Evolutionary conservation across 169 alveolate genomes (phyloP).

Genomic region (Blepharisma undulans): DNA sequence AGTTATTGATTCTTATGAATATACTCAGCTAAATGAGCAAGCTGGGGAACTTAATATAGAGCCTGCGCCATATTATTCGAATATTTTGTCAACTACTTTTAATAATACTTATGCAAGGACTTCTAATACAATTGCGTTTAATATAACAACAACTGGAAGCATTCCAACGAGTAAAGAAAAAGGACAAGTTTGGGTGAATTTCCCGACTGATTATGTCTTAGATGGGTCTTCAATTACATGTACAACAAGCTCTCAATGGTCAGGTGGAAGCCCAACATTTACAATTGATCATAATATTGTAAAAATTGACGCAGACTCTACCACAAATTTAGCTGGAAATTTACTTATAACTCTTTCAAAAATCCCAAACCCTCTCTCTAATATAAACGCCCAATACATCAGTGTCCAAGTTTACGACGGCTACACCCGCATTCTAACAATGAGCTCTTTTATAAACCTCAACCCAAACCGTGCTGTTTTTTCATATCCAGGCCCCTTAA

Average conservation of each 20-base stretch:
- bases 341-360: not conserved
- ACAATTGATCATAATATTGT: not conserved
- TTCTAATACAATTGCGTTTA: not conserved
- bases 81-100: not conserved
- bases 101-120: not conserved
- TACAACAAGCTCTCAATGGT: not conserved
- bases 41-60: constrained; percentile 33
- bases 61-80: not conserved
- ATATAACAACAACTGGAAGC: not conserved
- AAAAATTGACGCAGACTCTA: not conserved
- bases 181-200: constrained; percentile 40
- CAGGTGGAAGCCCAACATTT: constrained; percentile 2
- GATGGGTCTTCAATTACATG: constrained; percentile 2
- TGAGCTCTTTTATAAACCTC: constrained; percentile 14
- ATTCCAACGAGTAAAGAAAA: not conserved
- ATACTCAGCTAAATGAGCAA: not conserved
- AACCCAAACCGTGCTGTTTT: not conserved
- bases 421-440: not conserved
- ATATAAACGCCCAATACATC: not conserved
- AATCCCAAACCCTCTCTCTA: constrained; percentile 8
- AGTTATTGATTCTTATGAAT: not conserved
- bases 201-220: constrained; percentile 6
- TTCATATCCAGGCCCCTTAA: constrained; percentile 36
- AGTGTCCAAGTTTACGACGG: constrained; percentile 32
- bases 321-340: not conserved